These are phyloP conservation scores for Ailanthus altissimus DNA, from an alignment of 345 rosid genomes.

Conservation along the genomic window DNA sequence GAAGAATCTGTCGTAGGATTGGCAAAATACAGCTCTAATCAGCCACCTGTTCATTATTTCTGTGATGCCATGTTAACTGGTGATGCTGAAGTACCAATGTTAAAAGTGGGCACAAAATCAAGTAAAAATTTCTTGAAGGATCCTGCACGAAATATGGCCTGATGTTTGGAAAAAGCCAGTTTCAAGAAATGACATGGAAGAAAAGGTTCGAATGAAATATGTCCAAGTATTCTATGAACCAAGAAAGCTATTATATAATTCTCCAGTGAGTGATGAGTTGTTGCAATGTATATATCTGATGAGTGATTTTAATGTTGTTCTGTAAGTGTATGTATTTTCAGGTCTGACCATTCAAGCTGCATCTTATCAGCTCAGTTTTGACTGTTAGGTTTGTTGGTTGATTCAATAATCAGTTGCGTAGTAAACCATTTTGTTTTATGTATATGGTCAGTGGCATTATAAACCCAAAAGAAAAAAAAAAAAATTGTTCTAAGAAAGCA, in stretches of 20 bases:
- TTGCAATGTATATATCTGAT: background rate
- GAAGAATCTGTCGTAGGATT: slow-evolving; percentile 3
- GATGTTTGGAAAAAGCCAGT: too few relatives aligned
- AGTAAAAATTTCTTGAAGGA: background rate
- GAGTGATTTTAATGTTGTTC: background rate
- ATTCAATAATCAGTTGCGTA: too few relatives aligned
- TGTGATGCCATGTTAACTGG: slow-evolving; percentile 1
- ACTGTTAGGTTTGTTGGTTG: background rate
- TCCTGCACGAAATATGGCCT: background rate
- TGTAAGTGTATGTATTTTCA: background rate
- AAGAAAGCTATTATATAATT: background rate
- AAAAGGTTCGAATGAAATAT: background rate
- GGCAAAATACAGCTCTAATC: slow-evolving; percentile 9
- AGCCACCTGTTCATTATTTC: background rate
- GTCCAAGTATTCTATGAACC: background rate
- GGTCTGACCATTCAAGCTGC: slow-evolving; percentile 17
- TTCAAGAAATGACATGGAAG: background rate
- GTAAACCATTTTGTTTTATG: too few relatives aligned
- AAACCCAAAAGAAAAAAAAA: too few relatives aligned
- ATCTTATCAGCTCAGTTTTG: slow-evolving; percentile 35
- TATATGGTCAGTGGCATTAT: too few relatives aligned
- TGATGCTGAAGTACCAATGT: slow-evolving; percentile 33
- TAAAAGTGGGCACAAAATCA: background rate
- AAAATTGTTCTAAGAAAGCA: too few relatives aligned
- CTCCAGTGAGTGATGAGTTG: background rate